A percentile compares a stretch with the other conserved stretches of the same genome.
phyloP scores from a whole-genome alignment of 2,329 filamentous ascomycete species.

The Arthrobotrys entomopaga region DNA sequence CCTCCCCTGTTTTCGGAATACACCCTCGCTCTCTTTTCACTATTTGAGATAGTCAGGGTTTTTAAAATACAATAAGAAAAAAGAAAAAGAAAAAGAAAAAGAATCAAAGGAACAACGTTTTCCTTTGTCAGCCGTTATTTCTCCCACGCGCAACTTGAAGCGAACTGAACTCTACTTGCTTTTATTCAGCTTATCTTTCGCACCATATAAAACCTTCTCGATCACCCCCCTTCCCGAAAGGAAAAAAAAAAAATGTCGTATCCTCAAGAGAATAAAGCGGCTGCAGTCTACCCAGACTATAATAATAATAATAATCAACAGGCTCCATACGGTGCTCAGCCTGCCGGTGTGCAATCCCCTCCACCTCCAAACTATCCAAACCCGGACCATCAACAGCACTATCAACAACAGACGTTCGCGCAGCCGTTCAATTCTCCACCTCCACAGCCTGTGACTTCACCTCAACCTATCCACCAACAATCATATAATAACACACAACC shows the following conservation, averaged over 20 bases:
- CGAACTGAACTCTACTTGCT: not conserved
- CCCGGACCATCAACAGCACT: slow-evolving; percentile 28
- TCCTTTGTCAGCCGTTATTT: slow-evolving; percentile 2
- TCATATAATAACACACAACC: slow-evolving; percentile 7
- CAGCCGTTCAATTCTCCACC: slow-evolving; percentile 13
- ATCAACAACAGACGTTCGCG: slow-evolving; percentile 4
- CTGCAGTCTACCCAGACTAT: slow-evolving; percentile 15
- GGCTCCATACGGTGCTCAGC: slow-evolving; percentile 30
- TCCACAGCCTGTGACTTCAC: slow-evolving; percentile 9
- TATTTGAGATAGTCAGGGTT: slow-evolving; percentile 7
- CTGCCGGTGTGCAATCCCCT: slow-evolving; percentile 11
- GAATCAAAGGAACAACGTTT: not conserved
- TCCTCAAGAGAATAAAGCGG: slow-evolving; percentile 15
- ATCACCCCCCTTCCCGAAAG: not conserved
- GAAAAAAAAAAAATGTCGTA: slow-evolving; percentile 40
- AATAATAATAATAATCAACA: slow-evolving; percentile 10
- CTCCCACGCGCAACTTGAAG: not conserved
- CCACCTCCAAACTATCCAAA: slow-evolving; percentile 32
- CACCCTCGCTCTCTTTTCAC: slow-evolving; percentile 4
- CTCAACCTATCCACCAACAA: slow-evolving; percentile 18
- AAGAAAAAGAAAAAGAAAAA: not conserved
- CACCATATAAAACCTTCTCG: slow-evolving; percentile 33
- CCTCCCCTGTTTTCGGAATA: slow-evolving; percentile 21
- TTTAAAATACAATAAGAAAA: not conserved
- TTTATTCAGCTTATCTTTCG: too few relatives aligned